Evolutionary conservation across 2,329 filamentous ascomycete genomes (phyloP).

Genomic region (Exophiala xenobiotica): DNA sequence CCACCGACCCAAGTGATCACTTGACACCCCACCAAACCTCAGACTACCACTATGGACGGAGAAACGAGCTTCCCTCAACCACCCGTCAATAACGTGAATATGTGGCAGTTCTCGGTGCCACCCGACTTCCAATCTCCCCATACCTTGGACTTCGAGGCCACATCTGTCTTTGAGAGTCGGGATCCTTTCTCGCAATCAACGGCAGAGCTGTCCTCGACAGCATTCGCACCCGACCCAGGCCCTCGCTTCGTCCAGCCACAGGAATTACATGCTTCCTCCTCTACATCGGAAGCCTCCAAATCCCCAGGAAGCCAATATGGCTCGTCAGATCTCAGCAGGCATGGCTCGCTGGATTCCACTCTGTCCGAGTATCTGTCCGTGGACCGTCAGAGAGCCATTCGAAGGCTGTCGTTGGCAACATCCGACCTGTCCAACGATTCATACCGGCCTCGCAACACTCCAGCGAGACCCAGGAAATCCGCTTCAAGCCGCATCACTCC

Average conservation of each 20-base stretch:
- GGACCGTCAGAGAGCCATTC: slow-evolving; percentile 10
- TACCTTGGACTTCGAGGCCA: neutral
- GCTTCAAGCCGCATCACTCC: slow-evolving; percentile 16
- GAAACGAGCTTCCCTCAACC: neutral
- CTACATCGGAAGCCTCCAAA: neutral
- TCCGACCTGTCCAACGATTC: slow-evolving; percentile 9
- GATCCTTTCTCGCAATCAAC: neutral
- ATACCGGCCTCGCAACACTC: slow-evolving; percentile 20
- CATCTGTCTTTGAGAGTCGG: neutral
- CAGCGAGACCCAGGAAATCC: slow-evolving; percentile 7
- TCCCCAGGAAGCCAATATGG: neutral
- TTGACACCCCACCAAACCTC: too few relatives aligned
- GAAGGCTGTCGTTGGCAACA: slow-evolving; percentile 17
- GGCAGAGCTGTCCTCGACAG: neutral
- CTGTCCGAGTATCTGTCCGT: neutral
- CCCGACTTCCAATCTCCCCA: neutral
- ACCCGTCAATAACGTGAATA: neutral
- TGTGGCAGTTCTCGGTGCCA: slow-evolving; percentile 5
- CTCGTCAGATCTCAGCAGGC: neutral
- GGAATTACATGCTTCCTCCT: slow-evolving; percentile 4
- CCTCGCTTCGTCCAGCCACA: slow-evolving; percentile 15
- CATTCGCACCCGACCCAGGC: neutral
- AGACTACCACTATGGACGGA: neutral
- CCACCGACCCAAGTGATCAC: too few relatives aligned
- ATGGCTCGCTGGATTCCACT: slow-evolving; percentile 7